phyloP scores from a whole-genome alignment of 2,329 filamentous ascomycete species.

The Alternaria incomplexa region DNA sequence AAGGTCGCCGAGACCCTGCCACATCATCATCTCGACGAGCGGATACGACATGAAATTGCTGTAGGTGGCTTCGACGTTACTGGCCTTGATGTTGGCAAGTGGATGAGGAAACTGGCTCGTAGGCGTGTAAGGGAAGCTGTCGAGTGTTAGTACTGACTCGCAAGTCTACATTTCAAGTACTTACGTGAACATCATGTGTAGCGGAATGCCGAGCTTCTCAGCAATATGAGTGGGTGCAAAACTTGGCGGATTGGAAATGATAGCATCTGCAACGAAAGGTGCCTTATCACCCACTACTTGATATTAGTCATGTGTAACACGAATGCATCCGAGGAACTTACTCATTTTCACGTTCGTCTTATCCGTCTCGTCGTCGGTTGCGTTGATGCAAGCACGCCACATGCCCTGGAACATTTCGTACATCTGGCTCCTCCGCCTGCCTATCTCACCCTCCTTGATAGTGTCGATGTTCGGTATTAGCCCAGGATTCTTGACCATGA shows the following conservation, averaged over 20 bases:
- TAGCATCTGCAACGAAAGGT: conserved; percentile 83
- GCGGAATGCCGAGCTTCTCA: conserved; percentile 74
- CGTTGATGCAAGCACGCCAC: conserved; percentile 78
- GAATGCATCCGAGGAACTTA: conserved; percentile 17
- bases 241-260: conserved; percentile 80
- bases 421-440: conserved; percentile 71
- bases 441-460: conserved; percentile 75
- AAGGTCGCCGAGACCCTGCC: conserved; percentile 71
- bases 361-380: conserved; percentile 72
- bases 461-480: conserved; percentile 77
- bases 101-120: conserved; percentile 80
- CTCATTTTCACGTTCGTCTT: conserved; percentile 65
- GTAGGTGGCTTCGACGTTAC: conserved; percentile 73
- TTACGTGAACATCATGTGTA: conserved; percentile 89
- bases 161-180: conserved; percentile 38
- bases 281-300: conserved; percentile 60
- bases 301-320: conserved; percentile 9
- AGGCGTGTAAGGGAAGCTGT: conserved; percentile 74
- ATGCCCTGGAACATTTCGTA: conserved; percentile 84
- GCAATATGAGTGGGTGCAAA: conserved; percentile 79
- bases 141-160: conserved; percentile 10
- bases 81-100: conserved; percentile 74
- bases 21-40: conserved; percentile 77
- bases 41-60: conserved; percentile 83
- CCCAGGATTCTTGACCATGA: conserved; percentile 85